Conservation (phyloP, 2,329 filamentous ascomycete species). For the Intubia oerlemansii region DNA sequence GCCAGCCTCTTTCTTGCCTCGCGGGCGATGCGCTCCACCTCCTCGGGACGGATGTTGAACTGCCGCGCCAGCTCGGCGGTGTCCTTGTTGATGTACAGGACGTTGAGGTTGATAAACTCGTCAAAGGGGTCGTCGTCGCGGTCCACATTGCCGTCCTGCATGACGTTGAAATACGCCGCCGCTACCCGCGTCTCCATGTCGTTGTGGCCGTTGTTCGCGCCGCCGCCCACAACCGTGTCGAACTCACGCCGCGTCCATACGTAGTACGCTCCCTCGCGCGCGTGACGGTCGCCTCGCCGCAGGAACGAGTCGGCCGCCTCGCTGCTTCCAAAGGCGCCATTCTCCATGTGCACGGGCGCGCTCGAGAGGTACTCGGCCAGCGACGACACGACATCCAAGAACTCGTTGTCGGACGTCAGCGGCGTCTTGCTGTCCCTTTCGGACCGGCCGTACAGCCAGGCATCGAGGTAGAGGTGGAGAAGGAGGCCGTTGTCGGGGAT, state of each 20-base stretch:
- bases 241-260: conserved; percentile 85
- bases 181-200: conserved; percentile 47
- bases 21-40: conserved; percentile 45
- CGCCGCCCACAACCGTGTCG: conserved; percentile 42
- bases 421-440: conserved; percentile 9
- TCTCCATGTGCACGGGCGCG: conserved; percentile 39
- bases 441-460: conserved; percentile 36
- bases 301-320: conserved; percentile 79
- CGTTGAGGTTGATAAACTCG: conserved; percentile 88
- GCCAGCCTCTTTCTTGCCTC: conserved; percentile 46
- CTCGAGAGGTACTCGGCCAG: conserved; percentile 71
- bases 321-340: conserved; percentile 66
- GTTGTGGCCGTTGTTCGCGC: conserved; percentile 18
- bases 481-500: conserved; percentile 82
- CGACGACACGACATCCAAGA: conserved; percentile 60
- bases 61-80: conserved; percentile 50
- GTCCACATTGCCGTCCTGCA: conserved; percentile 67
- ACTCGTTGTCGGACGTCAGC: conserved; percentile 29
- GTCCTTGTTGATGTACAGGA: conserved; percentile 50
- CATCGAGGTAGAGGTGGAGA: conserved; percentile 66
- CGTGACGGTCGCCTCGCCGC: conserved; percentile 52
- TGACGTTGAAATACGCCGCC: conserved; percentile 68
- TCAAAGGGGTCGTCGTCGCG: conserved; percentile 72
- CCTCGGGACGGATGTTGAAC: conserved; percentile 48
- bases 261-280: conserved; percentile 83